Percentiles rank a stretch among this genome's conserved stretches.
phyloP scores from a whole-genome alignment of 75 land plant genomes.

The Cunninghamia lanceolata region DNA sequence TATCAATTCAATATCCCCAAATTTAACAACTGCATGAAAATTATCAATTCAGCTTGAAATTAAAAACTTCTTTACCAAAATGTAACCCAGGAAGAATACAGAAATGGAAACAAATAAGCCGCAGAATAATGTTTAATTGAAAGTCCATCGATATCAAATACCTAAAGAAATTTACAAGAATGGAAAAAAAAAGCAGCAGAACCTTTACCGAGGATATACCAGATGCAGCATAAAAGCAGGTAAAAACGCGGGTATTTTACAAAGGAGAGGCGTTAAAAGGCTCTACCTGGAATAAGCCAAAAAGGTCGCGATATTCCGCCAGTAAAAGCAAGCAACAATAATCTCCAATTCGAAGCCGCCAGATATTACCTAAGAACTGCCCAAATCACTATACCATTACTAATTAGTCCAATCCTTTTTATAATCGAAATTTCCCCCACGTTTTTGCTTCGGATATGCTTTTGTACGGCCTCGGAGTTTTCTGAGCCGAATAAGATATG shows the following conservation, averaged over 20 bases:
- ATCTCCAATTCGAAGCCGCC: not conserved
- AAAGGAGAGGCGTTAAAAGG: not conserved
- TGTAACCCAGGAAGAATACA: not conserved
- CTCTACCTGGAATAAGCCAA: not conserved
- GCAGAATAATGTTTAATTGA: not conserved
- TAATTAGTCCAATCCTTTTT: too few species aligned
- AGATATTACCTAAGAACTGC: not conserved
- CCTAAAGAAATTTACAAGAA: not conserved
- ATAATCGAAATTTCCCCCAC: too few species aligned
- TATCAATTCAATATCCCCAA: not conserved
- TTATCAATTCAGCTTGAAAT: not conserved
- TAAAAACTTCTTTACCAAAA: not conserved
- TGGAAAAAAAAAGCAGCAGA: not conserved
- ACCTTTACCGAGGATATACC: not conserved
- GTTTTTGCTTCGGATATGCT: too few species aligned
- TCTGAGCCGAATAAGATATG: too few species aligned
- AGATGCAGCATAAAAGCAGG: not conserved
- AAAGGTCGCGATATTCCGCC: not conserved
- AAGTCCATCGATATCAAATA: too few species aligned
- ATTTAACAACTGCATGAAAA: not conserved
- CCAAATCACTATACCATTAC: too few species aligned
- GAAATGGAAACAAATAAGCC: not conserved
- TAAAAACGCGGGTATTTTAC: not conserved
- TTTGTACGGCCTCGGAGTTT: too few species aligned
- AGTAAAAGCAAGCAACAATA: not conserved